Base-by-base conservation (phyloP, 441 rosid species). In the Metrosideros polymorpha region DNA sequence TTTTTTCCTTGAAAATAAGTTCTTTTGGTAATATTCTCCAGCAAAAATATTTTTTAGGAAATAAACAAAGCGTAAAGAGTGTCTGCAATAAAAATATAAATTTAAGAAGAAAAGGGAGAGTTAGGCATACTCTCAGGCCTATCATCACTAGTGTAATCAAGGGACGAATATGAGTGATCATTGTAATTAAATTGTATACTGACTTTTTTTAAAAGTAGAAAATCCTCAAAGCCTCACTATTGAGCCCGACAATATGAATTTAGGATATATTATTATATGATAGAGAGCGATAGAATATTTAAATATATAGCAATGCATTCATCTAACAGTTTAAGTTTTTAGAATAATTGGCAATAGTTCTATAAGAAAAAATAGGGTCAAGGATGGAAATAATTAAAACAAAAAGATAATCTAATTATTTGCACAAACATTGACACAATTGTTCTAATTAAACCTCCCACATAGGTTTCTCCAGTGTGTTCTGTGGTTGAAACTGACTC, bases 401-500 rank as follows among this genome's bases (percentile, higher is more conserved):
- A 6, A 39, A 39, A 71, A 39, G 43, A 39, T 71, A 47, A 47
- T 71, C 79, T 71, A 71, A 22, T 71, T 71, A 71, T 22, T 39
- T 71, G 79, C 79, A 71, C 22, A 43, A 39, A 71, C 79, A 39
- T 71, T 18, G n/a, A 71, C 47, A 29, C 45, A 32, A 66, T 25
- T 22, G n/a, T 82, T 51, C 89, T 86, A 87, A 19, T 29, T 55
- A 83, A 82, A 86, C 88, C 66, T 90, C 92, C 94, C 95, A 93
- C 85, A 91, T 84, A 22, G 93, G 82, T 88, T 93, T 92, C 88
- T 90, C 91, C 90, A 88, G 7, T 5, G 61, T 84, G 43, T 57
- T 89, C 50, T 52, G 84, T 84, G 91, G 93, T 32, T 91, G 93
- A 86, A 89, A 92, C 59, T 90, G 92, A 61, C 55, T 89, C 89